phyloP scores from a whole-genome alignment of 179 eudicot genomes.

The Gypsophila paniculata region DNA sequence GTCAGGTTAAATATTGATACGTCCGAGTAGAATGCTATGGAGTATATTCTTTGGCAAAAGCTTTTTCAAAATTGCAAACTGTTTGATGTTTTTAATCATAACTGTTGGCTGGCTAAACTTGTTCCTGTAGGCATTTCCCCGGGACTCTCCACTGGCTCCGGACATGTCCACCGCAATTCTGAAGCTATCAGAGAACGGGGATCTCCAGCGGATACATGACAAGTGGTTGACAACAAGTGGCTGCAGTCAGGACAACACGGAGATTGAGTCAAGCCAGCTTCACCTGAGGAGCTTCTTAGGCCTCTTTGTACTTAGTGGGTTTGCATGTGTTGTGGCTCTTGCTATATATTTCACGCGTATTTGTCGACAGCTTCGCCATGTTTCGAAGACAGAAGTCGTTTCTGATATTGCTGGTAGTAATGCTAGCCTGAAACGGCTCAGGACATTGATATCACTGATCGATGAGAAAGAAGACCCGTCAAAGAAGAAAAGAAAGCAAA shows the following conservation, averaged over 20 bases:
- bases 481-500: slow-evolving; percentile 36
- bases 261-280: slow-evolving; percentile 46
- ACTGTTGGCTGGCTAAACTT: slow-evolving; percentile 5
- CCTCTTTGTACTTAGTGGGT: slow-evolving; percentile 40
- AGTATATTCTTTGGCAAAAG: not conserved
- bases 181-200: slow-evolving; percentile 45
- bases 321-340: slow-evolving; percentile 36
- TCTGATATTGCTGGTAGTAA: slow-evolving; percentile 34
- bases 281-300: slow-evolving; percentile 46
- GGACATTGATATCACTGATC: slow-evolving; percentile 56
- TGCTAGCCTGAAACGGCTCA: slow-evolving; percentile 42
- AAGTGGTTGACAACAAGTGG: slow-evolving; percentile 42
- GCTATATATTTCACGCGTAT: slow-evolving; percentile 31
- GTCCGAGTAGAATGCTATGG: not conserved
- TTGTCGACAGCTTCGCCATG: slow-evolving; percentile 27
- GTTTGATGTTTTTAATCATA: not conserved
- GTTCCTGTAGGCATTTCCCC: slow-evolving; percentile 40
- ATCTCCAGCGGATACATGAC: slow-evolving; percentile 49
- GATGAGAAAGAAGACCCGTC: slow-evolving; percentile 65
- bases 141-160: slow-evolving; percentile 45
- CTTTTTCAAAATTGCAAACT: not conserved
- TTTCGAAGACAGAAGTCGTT: slow-evolving; percentile 17
- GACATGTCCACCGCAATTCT: slow-evolving; percentile 49
- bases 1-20: not conserved
- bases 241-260: slow-evolving; percentile 39